Percentiles rank a stretch among this genome's conserved stretches.
phyloP scores from a whole-genome alignment of 352 stramenopile species.

The Phytophthora kernoviae region DNA sequence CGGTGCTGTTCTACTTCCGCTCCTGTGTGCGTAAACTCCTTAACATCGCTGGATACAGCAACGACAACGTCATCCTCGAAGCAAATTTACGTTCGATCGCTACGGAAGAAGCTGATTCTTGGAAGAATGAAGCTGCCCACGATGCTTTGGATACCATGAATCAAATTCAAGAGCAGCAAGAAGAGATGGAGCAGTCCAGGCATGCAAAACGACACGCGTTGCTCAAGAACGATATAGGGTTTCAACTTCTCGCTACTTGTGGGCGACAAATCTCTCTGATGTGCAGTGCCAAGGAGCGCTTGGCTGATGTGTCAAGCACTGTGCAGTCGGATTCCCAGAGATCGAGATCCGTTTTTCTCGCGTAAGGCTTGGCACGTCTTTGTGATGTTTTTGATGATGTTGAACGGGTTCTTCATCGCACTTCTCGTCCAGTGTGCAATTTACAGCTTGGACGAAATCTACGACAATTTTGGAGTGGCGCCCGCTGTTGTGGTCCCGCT shows the following conservation, averaged over 20 bases:
- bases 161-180: conserved; percentile 29
- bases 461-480: conserved; percentile 32
- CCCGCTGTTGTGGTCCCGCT: conserved; percentile 36
- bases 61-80: conserved; percentile 19
- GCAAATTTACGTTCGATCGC: conserved; percentile 25
- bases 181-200: conserved; percentile 23
- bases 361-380: conserved; percentile 57
- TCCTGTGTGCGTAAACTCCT: conserved; percentile 28
- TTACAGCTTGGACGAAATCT: conserved; percentile 42
- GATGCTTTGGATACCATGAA: conserved; percentile 14
- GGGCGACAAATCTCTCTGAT: neutral
- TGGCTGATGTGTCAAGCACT: no score
- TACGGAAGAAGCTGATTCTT: conserved; percentile 21
- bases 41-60: conserved; percentile 16
- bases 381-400: conserved; percentile 51
- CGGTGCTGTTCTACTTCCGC: conserved; percentile 37
- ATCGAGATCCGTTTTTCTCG: conserved; percentile 47
- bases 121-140: conserved; percentile 29
- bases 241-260: neutral
- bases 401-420: conserved; percentile 67
- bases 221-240: conserved; percentile 1
- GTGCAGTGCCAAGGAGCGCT: neutral
- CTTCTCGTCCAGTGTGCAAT: conserved; percentile 62
- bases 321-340: neutral
- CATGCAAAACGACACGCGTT: neutral